Conservation (phyloP, 163 green algal species). For the Chlorella variabilis region DNA sequence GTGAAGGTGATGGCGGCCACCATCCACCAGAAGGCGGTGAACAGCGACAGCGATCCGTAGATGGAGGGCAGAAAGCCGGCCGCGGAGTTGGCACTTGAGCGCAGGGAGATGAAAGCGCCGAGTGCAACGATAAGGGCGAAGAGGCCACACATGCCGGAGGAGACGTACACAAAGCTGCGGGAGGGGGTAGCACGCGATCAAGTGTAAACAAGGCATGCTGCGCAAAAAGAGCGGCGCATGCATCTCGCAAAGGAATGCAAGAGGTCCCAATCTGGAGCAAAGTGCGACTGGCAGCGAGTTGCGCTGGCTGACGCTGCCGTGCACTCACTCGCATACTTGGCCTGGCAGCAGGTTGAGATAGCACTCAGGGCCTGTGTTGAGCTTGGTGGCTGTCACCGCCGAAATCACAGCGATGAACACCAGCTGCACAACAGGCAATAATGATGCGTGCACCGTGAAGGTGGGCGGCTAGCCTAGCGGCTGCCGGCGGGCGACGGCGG, state of each 20-base stretch:
- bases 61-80: not conserved
- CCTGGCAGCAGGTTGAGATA: not conserved
- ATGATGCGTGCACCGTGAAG: too few species aligned
- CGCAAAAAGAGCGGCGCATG: too few species aligned
- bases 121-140: conserved; percentile 5
- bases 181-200: not conserved
- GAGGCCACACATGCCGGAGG: conserved; percentile 9
- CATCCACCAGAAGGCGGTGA: conserved; percentile 27
- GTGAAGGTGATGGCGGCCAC: conserved; percentile 12
- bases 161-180: conserved; percentile 30
- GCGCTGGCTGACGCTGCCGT: too few species aligned
- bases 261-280: too few species aligned
- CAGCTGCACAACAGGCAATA: not conserved
- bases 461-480: too few species aligned
- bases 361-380: not conserved
- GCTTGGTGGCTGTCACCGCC: not conserved
- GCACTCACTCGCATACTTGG: not conserved
- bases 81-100: not conserved
- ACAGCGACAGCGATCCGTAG: not conserved
- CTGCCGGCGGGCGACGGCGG: too few species aligned
- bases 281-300: not conserved
- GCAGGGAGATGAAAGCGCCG: not conserved
- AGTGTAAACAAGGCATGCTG: not conserved
- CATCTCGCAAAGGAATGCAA: too few species aligned
- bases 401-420: not conserved